Percentiles rank a stretch among this genome's conserved stretches.
phyloP scores from a whole-genome alignment of 164 flowering plant genomes.

The Magnolia kwangsiensis region DNA sequence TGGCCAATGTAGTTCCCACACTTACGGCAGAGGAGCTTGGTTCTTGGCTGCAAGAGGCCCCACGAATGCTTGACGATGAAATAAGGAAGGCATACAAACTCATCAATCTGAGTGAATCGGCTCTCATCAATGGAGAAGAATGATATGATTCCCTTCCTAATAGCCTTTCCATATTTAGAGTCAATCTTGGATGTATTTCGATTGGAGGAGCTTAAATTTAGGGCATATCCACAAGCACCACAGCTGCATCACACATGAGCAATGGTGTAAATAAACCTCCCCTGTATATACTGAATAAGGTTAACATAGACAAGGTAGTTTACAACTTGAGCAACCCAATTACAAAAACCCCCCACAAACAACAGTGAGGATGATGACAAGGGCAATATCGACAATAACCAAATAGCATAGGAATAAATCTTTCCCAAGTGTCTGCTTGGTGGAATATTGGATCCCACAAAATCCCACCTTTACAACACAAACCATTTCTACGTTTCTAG shows the following conservation, averaged over 20 bases:
- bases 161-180: constrained; percentile 78
- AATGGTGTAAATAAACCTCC: background rate
- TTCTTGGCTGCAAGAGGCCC: constrained; percentile 64
- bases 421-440: too few species aligned
- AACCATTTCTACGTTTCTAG: too few species aligned
- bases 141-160: constrained; percentile 75
- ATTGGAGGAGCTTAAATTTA: constrained; percentile 72
- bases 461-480: too few species aligned
- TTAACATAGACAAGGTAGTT: too few species aligned
- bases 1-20: constrained; percentile 74
- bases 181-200: constrained; percentile 76
- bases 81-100: constrained; percentile 59
- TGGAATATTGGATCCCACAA: too few species aligned
- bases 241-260: constrained; percentile 55
- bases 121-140: constrained; percentile 75
- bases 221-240: constrained; percentile 83
- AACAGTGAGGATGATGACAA: too few species aligned
- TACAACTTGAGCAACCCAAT: too few species aligned
- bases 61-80: constrained; percentile 54
- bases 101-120: constrained; percentile 75
- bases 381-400: too few species aligned
- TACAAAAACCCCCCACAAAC: too few species aligned
- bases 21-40: constrained; percentile 81
- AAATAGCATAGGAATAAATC: too few species aligned
- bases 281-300: background rate